phyloP scores from a whole-genome alignment of 2,329 filamentous ascomycete species.

The Cordyceps cicadae region DNA sequence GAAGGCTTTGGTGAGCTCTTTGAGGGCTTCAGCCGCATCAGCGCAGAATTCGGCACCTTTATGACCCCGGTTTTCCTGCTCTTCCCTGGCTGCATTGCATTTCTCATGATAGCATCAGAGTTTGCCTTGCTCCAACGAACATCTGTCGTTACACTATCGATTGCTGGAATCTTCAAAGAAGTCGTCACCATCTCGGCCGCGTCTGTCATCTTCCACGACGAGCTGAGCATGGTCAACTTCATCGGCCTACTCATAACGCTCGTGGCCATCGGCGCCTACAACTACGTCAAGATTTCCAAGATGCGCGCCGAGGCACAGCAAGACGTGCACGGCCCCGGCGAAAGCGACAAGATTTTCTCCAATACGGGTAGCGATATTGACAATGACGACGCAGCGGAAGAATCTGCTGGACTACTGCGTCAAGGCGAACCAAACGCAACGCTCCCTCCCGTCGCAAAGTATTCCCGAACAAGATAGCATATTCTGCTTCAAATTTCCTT shows the following conservation, averaged over 20 bases:
- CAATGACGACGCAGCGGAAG: constrained; percentile 35
- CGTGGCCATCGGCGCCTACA: constrained; percentile 77
- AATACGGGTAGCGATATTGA: constrained; percentile 34
- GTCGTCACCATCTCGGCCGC: constrained; percentile 91
- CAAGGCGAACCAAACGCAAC: constrained; percentile 14
- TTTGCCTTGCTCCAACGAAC: constrained; percentile 93
- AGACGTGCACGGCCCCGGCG: constrained; percentile 35
- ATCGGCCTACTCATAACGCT: constrained; percentile 84
- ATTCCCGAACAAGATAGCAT: neutral
- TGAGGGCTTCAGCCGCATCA: constrained; percentile 56
- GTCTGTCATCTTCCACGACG: constrained; percentile 79
- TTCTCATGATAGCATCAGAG: constrained; percentile 93
- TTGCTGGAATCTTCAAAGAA: constrained; percentile 98
- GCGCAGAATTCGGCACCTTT: constrained; percentile 57
- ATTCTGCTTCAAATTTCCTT: neutral
- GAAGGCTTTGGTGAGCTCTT: constrained; percentile 67
- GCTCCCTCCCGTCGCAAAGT: neutral
- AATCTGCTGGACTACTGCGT: constrained; percentile 37
- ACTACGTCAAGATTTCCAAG: constrained; percentile 85
- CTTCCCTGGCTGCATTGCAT: constrained; percentile 85
- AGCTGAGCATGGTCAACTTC: constrained; percentile 78
- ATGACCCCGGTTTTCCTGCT: constrained; percentile 66
- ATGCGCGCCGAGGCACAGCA: constrained; percentile 71
- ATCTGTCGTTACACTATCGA: constrained; percentile 89
- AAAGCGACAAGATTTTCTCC: constrained; percentile 25